Evolutionary conservation across 352 stramenopile genomes (phyloP).

Genomic region (Globisporangium paddicum): DNA sequence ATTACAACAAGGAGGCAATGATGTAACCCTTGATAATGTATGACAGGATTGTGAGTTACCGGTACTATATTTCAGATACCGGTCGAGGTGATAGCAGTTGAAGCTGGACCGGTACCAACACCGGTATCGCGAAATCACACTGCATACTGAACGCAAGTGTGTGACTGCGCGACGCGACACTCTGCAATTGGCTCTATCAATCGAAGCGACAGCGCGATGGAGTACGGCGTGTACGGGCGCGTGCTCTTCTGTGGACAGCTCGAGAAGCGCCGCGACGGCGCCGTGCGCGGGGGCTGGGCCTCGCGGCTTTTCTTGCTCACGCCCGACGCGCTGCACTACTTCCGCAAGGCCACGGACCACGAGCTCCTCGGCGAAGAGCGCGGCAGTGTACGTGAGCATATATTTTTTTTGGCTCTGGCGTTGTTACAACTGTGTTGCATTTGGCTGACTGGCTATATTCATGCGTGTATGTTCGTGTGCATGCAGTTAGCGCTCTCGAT

Average conservation of each 20-base stretch:
- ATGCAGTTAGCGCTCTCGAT: conserved; percentile 49
- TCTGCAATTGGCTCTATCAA: not conserved
- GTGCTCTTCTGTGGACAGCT: conserved; percentile 73
- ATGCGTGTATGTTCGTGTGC: not conserved
- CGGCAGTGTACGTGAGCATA: conserved; percentile 33
- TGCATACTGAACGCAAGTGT: conserved; percentile 5
- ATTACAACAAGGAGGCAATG: too few species aligned
- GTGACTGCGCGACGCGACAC: not conserved
- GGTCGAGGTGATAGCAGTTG: conserved; percentile 12
- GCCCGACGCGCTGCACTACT: conserved; percentile 75
- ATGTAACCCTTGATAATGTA: too few species aligned
- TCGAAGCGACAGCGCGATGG: conserved; percentile 28
- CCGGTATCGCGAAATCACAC: not conserved
- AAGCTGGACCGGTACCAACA: conserved; percentile 11
- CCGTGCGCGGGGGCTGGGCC: conserved; percentile 68
- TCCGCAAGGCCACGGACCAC: conserved; percentile 62
- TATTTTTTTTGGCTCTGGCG: not conserved
- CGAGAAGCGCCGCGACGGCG: conserved; percentile 72
- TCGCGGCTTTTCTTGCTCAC: conserved; percentile 80
- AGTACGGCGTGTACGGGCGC: conserved; percentile 69
- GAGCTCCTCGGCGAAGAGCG: conserved; percentile 80
- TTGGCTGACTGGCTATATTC: not conserved
- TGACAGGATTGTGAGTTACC: too few species aligned
- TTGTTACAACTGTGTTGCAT: not conserved
- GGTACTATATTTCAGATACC: conserved; percentile 5